Conservation (phyloP, 768 basidiomycete genomes). For the Tulasnella sp. region DNA sequence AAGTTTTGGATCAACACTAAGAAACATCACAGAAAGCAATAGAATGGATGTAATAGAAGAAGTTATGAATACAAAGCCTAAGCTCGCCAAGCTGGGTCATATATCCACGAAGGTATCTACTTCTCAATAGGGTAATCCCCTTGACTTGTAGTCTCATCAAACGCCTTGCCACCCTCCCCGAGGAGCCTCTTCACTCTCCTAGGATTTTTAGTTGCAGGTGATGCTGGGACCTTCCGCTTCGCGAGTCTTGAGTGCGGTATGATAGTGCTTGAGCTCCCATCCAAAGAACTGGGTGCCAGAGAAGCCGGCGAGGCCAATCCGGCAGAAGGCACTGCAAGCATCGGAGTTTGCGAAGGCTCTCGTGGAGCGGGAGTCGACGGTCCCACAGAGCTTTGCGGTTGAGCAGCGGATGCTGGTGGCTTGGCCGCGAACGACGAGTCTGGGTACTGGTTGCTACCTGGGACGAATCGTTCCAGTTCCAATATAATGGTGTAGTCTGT, state of each 20-base stretch:
- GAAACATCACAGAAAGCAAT: too few species aligned
- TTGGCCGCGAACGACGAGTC: not conserved
- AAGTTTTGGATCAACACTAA: too few species aligned
- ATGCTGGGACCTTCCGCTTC: not conserved
- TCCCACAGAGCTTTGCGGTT: not conserved
- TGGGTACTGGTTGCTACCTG: not conserved
- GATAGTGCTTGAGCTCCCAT: not conserved
- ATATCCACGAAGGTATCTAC: too few species aligned
- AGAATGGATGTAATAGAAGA: too few species aligned
- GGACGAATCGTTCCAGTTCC: not conserved
- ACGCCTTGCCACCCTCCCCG: too few species aligned
- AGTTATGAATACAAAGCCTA: too few species aligned
- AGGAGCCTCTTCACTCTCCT: not conserved
- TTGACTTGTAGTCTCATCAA: too few species aligned
- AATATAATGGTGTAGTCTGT: conserved; percentile 39
- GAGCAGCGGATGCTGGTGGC: not conserved
- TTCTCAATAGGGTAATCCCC: too few species aligned
- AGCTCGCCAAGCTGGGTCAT: too few species aligned
- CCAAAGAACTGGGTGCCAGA: not conserved
- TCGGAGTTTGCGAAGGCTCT: not conserved
- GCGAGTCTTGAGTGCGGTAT: not conserved
- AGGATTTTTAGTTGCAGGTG: not conserved
- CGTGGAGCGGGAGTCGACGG: not conserved
- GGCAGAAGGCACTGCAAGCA: not conserved
- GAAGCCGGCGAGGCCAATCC: not conserved